Conservation (phyloP, 495 filamentous ascomycete genomes). For the Melanomma pulvis-pyrius region DNA sequence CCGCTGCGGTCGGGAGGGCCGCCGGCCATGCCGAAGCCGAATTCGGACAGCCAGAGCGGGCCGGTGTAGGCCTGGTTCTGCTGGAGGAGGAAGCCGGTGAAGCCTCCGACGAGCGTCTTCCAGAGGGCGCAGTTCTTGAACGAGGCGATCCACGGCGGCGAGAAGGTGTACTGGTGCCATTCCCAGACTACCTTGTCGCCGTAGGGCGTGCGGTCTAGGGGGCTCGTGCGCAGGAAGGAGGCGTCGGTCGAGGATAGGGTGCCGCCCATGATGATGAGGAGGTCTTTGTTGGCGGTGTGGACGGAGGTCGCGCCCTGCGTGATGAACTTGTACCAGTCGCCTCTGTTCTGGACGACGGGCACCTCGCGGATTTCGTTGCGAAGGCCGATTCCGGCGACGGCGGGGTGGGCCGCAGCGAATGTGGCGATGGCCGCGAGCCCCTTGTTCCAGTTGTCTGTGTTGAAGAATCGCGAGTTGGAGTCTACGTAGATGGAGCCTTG, state of each 20-base stretch:
- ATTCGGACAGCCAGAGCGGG: constrained; percentile 55
- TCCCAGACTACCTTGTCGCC: constrained; percentile 55
- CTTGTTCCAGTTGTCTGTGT: constrained; percentile 50
- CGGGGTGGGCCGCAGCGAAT: constrained; percentile 47
- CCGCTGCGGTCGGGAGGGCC: constrained; percentile 30
- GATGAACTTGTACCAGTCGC: constrained; percentile 54
- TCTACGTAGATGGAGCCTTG: constrained; percentile 49
- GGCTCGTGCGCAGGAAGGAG: constrained; percentile 45
- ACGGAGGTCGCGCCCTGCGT: constrained; percentile 47
- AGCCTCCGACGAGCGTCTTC: constrained; percentile 49
- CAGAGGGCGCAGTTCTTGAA: constrained; percentile 46
- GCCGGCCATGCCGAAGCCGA: constrained; percentile 51
- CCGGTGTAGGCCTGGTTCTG: constrained; percentile 50
- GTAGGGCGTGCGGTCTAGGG: constrained; percentile 50
- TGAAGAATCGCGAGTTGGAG: constrained; percentile 48
- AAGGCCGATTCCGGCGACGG: constrained; percentile 52
- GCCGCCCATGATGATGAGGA: constrained; percentile 54
- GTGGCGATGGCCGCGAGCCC: constrained; percentile 43
- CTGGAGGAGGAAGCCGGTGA: constrained; percentile 51
- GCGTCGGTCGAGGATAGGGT: constrained; percentile 51
- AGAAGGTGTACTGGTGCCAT: constrained; percentile 54
- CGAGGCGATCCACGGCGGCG: constrained; percentile 23
- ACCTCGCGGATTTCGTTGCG: constrained; percentile 53
- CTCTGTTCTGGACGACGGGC: constrained; percentile 47
- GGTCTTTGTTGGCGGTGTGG: constrained; percentile 49